Conservation (phyloP, 805 yeast genomes). For the Candida silvicultrix region DNA sequence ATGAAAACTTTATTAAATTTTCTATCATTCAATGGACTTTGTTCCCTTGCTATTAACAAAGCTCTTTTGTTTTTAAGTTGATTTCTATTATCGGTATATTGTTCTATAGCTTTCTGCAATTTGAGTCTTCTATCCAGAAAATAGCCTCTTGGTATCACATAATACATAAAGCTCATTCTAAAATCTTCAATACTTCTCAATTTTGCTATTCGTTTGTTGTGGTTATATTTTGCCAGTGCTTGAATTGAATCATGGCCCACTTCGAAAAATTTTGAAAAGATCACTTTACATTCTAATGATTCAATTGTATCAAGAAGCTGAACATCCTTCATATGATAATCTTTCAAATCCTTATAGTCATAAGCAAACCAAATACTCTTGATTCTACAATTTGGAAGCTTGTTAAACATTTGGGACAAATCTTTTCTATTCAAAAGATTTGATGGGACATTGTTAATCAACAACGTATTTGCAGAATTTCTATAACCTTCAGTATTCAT, state of each 20-base stretch:
- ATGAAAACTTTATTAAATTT: constrained; percentile 47
- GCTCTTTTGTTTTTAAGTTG: constrained; percentile 6
- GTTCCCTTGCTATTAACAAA: constrained; percentile 13
- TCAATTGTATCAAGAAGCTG: constrained; percentile 32
- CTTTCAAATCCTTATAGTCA: constrained; percentile 32
- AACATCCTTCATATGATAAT: constrained; percentile 24
- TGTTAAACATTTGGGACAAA: constrained; percentile 17
- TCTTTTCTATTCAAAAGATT: constrained; percentile 15
- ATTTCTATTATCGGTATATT: constrained; percentile 6
- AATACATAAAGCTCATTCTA: constrained; percentile 8
- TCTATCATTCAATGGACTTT: constrained; percentile 19
- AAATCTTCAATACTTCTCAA: not conserved
- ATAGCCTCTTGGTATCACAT: constrained; percentile 4
- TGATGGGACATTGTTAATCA: constrained; percentile 41
- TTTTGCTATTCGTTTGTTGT: not conserved
- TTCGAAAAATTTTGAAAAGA: constrained; percentile 11
- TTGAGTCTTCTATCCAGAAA: not conserved
- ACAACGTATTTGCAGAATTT: constrained; percentile 26
- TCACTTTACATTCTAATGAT: constrained; percentile 29
- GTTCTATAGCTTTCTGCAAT: not conserved
- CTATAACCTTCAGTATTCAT: constrained; percentile 14
- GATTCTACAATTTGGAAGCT: constrained; percentile 41
- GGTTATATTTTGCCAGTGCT: not conserved
- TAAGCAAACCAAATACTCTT: constrained; percentile 55
- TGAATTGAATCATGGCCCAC: not conserved